Evolutionary conservation across 2,329 filamentous ascomycete species (phyloP), one percentile per base, ranked within the genome.

Genomic region (Diplodia mutila): DNA sequence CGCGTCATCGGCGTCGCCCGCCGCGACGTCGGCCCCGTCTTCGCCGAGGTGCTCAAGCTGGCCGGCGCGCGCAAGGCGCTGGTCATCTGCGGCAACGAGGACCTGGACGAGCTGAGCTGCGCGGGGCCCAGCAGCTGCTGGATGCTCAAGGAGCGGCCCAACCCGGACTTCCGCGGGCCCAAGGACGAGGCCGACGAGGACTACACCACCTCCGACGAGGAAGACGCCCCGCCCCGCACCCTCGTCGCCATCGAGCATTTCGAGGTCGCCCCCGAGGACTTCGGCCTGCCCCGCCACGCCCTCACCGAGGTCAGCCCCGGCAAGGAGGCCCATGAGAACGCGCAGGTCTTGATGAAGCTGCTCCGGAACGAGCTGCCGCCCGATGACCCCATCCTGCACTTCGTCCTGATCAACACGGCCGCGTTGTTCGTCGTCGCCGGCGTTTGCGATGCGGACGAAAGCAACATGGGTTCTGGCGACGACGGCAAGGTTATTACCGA

Each of bases 41-140:
- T 97, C 76, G 92, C 92, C 2, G 91, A 97, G 72, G 93, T 94
- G 0, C 82, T 99, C 63, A 86, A 85, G 42, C 85, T 95, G 72
- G 86, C 88, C 18, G 94, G 94, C 29, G 89, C 88, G 51, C 88
- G 84, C 70, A 98, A 97, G 79, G 94, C 92, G 2, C 83, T 99
- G 79, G 87, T 99, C 25, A 91, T 98, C 21, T 99, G 94, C 76
- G 95, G 95, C 52, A 90, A 91, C 71, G 96, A 98, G 81, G 93
- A 98, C 73, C 87, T 99, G 34, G 95, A 99, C 77, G 95, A 99
- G 82, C 88, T 99, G 69, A 95, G 91, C 73, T 97, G 94, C 73
- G 95, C 94, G 1, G 94, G 95, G 0, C 85, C 85, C 42, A 97
- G 94, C 2, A 89, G 91, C 74, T 97, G 94, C 85, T 99, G 95